Conservation (phyloP, 768 basidiomycete species). For the Lactarius pseudohatsudake region DNA sequence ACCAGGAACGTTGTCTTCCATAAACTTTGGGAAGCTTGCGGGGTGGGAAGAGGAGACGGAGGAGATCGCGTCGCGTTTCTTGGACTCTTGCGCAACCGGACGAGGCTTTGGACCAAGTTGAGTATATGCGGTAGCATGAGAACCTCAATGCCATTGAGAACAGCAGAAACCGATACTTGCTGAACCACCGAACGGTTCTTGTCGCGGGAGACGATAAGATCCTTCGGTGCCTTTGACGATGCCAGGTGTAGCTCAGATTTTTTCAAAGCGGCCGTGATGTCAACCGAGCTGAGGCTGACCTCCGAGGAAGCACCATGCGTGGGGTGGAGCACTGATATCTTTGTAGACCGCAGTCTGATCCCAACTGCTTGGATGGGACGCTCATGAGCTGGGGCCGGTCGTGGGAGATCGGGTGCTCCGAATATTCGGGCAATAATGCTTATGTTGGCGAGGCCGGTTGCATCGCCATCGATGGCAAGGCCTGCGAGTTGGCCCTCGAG, state of each 20-base stretch:
- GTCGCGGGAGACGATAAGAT: conserved; percentile 16
- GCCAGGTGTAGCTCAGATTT: conserved; percentile 17
- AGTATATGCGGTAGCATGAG: conserved; percentile 29
- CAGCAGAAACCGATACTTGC: conserved; percentile 24
- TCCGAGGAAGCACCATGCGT: conserved; percentile 20
- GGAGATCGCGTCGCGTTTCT: neutral
- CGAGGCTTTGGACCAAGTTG: conserved; percentile 23
- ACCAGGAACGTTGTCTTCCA: conserved; percentile 30
- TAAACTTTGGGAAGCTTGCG: neutral
- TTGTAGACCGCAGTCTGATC: conserved; percentile 13
- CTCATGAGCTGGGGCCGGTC: neutral
- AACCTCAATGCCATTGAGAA: conserved; percentile 20
- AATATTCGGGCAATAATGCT: conserved; percentile 29
- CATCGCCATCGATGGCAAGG: conserved; percentile 24
- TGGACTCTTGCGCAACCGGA: conserved; percentile 15
- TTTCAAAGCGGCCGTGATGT: conserved; percentile 9
- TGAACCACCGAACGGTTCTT: conserved; percentile 20
- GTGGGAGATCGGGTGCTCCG: neutral
- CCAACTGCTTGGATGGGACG: conserved; percentile 1
- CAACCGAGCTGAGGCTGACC: conserved; percentile 9
- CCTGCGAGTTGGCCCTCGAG: conserved; percentile 20
- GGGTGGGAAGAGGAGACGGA: neutral
- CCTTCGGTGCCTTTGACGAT: conserved; percentile 24
- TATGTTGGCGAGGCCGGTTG: conserved; percentile 20
- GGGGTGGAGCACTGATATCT: conserved; percentile 24